These are phyloP conservation scores for Colletotrichum sojae DNA, from an alignment of 2,329 filamentous ascomycete genomes.

Conservation along the genomic window DNA sequence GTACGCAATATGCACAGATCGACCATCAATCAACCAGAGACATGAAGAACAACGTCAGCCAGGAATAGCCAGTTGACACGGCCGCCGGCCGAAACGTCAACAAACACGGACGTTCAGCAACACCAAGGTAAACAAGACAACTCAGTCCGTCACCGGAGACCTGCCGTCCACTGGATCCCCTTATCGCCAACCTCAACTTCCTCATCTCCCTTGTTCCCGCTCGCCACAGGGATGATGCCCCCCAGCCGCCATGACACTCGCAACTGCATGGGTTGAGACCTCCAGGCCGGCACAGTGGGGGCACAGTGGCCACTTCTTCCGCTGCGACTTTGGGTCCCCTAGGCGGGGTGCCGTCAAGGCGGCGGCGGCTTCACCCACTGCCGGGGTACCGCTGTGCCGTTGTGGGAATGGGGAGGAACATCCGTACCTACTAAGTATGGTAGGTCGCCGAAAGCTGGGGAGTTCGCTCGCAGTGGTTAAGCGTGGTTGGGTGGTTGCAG, in stretches of 20 bases:
- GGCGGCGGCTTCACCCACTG: too few species aligned
- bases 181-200: too few species aligned
- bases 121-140: not conserved
- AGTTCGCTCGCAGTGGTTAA: not conserved
- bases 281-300: not conserved
- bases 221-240: constrained; percentile 22
- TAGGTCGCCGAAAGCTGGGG: constrained; percentile 6
- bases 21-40: not conserved
- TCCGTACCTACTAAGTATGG: too few species aligned
- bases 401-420: not conserved
- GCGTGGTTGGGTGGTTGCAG: constrained; percentile 1
- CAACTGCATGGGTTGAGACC: constrained; percentile 27
- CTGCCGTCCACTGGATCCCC: not conserved
- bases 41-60: not conserved
- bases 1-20: not conserved
- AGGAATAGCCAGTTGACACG: too few species aligned
- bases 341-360: not conserved
- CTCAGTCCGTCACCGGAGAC: not conserved
- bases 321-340: not conserved
- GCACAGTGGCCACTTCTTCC: not conserved
- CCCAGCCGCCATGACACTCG: constrained; percentile 31
- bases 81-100: not conserved
- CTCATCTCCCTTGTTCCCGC: too few species aligned
- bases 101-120: not conserved
- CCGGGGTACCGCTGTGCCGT: too few species aligned